Conservation (phyloP, 768 basidiomycete genomes). For the Lactifluus pinguis region DNA sequence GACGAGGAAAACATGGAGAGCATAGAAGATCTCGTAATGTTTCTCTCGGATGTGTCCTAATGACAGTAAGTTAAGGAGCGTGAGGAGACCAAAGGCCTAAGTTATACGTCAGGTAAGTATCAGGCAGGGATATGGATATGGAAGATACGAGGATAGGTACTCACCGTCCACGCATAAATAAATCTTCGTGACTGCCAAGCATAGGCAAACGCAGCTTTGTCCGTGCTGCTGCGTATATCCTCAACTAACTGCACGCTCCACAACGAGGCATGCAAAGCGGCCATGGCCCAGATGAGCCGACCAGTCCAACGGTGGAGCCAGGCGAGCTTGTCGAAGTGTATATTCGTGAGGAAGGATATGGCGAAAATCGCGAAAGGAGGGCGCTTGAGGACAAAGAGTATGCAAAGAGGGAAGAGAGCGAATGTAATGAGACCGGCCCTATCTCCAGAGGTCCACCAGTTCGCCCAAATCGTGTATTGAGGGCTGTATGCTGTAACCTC, state of each 20-base stretch:
- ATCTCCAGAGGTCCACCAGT: slow-evolving; percentile 63
- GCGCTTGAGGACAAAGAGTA: slow-evolving; percentile 62
- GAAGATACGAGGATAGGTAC: slow-evolving; percentile 19
- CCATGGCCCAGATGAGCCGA: slow-evolving; percentile 57
- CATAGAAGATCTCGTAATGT: slow-evolving; percentile 59
- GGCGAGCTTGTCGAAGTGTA: slow-evolving; percentile 70
- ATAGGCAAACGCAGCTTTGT: slow-evolving; percentile 37
- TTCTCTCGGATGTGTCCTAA: slow-evolving; percentile 40
- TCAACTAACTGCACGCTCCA: slow-evolving; percentile 61
- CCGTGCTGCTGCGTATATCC: slow-evolving; percentile 38
- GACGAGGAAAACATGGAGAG: slow-evolving; percentile 52
- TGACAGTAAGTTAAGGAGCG: slow-evolving; percentile 44
- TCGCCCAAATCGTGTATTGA: slow-evolving; percentile 53
- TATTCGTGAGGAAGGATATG: slow-evolving; percentile 46
- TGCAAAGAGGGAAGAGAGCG: slow-evolving; percentile 58
- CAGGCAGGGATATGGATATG: background rate
- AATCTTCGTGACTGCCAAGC: slow-evolving; percentile 56
- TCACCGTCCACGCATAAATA: slow-evolving; percentile 50
- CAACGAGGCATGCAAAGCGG: slow-evolving; percentile 48
- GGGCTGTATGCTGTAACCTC: slow-evolving; percentile 35
- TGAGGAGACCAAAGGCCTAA: slow-evolving; percentile 50
- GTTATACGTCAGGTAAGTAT: background rate
- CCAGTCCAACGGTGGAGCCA: slow-evolving; percentile 67
- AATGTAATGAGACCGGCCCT: slow-evolving; percentile 65
- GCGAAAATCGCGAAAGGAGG: slow-evolving; percentile 68